These are phyloP conservation scores for Candida saitoana DNA, from an alignment of 805 yeast genomes.

Conservation along the genomic window DNA sequence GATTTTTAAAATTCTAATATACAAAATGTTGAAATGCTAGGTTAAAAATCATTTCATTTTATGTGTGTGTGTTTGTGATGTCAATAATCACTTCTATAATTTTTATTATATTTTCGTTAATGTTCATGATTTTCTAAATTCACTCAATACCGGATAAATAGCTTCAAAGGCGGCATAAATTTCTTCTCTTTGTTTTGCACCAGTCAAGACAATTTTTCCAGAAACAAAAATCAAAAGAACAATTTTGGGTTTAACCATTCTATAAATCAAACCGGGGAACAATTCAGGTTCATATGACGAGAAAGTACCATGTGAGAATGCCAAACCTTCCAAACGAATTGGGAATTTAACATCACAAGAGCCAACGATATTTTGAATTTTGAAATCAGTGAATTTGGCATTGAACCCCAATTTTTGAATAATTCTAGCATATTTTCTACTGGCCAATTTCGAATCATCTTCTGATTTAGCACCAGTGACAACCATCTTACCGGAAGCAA, in stretches of 20 bases:
- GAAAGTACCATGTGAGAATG: slow-evolving; percentile 98
- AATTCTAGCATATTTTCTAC: slow-evolving; percentile 95
- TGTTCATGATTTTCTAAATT: slow-evolving; percentile 74
- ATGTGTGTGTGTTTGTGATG: not conserved
- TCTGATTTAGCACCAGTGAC: slow-evolving; percentile 99
- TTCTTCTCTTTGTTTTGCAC: slow-evolving; percentile 98
- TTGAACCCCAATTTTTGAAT: slow-evolving; percentile 96
- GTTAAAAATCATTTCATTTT: not conserved
- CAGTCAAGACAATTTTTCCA: slow-evolving; percentile 95
- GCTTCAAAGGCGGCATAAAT: slow-evolving; percentile 98
- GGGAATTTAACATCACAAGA: slow-evolving; percentile 99
- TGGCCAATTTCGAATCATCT: slow-evolving; percentile 96
- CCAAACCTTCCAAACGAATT: slow-evolving; percentile 93
- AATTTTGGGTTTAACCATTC: slow-evolving; percentile 99
- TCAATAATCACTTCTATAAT: not conserved
- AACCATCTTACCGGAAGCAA: slow-evolving; percentile 99
- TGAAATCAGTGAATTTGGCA: slow-evolving; percentile 96
- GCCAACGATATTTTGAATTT: slow-evolving; percentile 96
- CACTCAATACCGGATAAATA: slow-evolving; percentile 96
- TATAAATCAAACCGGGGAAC: slow-evolving; percentile 96
- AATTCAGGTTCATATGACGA: slow-evolving; percentile 97
- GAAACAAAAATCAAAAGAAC: slow-evolving; percentile 93
- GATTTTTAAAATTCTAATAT: slow-evolving; percentile 3
- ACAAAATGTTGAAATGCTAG: not conserved
- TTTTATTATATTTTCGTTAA: not conserved